Conservation (phyloP, 2,329 filamentous ascomycete genomes). For the Aspergillus japonicus region DNA sequence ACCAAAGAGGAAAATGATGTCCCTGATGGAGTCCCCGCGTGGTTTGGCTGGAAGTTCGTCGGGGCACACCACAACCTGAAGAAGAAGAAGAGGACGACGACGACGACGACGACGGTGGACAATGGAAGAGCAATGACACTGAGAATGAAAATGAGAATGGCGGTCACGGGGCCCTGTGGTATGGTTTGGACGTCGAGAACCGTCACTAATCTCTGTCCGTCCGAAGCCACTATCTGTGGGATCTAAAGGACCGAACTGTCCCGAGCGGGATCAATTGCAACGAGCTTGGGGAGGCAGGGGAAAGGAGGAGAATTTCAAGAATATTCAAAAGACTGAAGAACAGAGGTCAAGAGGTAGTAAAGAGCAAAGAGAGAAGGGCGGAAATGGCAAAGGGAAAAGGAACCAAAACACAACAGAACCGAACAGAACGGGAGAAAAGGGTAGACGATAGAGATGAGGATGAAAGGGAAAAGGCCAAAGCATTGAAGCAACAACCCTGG, state of each 20-base stretch:
- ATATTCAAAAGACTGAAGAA: neutral
- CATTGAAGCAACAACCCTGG: conserved; percentile 8
- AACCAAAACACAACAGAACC: neutral
- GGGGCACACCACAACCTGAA: neutral
- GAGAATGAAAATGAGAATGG: neutral
- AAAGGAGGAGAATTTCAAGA: neutral
- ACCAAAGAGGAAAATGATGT: neutral
- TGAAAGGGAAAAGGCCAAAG: neutral
- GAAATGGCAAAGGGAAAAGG: neutral
- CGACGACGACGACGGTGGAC: neutral
- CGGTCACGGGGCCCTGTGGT: neutral
- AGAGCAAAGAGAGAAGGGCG: neutral
- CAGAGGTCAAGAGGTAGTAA: neutral
- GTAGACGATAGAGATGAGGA: neutral
- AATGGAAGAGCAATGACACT: neutral
- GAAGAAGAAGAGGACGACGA: neutral
- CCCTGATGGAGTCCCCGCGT: neutral
- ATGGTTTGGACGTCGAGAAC: neutral
- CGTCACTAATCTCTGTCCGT: neutral
- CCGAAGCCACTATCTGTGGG: neutral
- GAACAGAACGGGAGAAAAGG: neutral
- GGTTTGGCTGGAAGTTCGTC: neutral
- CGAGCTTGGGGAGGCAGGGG: neutral
- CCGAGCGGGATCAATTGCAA: neutral
- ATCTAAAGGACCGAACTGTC: neutral